phyloP scores from a whole-genome alignment of 208 protist species.

The Trypanosoma mega region DNA sequence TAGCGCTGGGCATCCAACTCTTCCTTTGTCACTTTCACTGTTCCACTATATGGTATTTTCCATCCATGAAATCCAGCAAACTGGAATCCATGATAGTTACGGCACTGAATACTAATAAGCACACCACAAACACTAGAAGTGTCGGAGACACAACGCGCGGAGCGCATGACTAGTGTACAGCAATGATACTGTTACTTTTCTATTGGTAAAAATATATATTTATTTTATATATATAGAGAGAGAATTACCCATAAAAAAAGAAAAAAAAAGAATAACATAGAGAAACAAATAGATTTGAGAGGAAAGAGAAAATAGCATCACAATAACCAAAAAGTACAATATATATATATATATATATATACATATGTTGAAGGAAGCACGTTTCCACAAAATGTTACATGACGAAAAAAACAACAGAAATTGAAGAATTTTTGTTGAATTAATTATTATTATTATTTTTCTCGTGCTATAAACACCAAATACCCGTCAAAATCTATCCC shows the following conservation, averaged over 20 bases:
- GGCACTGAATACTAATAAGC: conserved; percentile 15
- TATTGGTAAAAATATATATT: no score
- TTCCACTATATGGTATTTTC: conserved; percentile 64
- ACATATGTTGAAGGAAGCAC: no score
- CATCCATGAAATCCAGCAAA: conserved; percentile 80
- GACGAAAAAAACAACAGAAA: no score
- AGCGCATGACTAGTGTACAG: conserved; percentile 11
- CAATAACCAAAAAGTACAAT: neutral
- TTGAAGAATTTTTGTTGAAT: neutral
- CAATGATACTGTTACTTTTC: no score
- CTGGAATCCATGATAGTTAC: conserved; percentile 71
- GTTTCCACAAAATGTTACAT: no score
- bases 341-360: conserved; percentile 3
- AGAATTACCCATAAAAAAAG: conserved; percentile 2
- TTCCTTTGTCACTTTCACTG: conserved; percentile 60
- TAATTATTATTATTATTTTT: neutral
- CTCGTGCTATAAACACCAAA: conserved; percentile 1
- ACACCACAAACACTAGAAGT: neutral
- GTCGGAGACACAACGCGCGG: conserved; percentile 3
- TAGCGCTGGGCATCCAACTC: conserved; percentile 65
- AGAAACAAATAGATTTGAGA: conserved; percentile 2
- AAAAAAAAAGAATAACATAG: neutral
- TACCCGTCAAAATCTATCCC: no score
- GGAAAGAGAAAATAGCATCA: conserved; percentile 4
- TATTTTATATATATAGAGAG: conserved; percentile 1